A percentile compares a stretch with the other conserved stretches of the same genome.
These are phyloP conservation scores for Phytopythium helicoides DNA, from an alignment of 352 stramenopile genomes.

Conservation along the genomic window DNA sequence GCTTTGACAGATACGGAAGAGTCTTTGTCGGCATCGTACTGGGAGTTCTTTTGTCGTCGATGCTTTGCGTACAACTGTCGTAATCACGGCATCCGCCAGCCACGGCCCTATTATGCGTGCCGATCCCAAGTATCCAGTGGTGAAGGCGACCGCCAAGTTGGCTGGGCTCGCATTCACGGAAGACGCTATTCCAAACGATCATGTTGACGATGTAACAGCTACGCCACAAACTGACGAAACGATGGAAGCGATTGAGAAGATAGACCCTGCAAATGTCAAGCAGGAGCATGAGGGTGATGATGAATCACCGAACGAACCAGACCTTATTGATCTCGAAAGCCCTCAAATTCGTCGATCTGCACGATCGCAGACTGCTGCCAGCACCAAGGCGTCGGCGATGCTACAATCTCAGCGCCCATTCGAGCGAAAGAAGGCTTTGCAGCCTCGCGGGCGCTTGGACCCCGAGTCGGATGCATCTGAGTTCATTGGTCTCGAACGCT, in stretches of 20 bases:
- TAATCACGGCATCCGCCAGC: slow-evolving; percentile 61
- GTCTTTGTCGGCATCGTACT: slow-evolving; percentile 26
- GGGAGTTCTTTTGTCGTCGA: slow-evolving; percentile 68
- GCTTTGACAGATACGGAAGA: background rate
- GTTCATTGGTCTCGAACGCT: slow-evolving; percentile 48
- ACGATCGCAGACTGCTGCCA: slow-evolving; percentile 49
- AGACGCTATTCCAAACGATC: background rate
- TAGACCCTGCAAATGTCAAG: too few relatives aligned
- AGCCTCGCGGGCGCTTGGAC: slow-evolving; percentile 24
- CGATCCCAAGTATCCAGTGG: slow-evolving; percentile 52
- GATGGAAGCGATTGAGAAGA: too few relatives aligned
- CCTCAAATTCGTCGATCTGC: slow-evolving; percentile 27
- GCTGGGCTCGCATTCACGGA: slow-evolving; percentile 15
- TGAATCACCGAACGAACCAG: slow-evolving; percentile 3
- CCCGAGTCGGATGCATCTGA: slow-evolving; percentile 40
- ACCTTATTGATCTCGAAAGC: background rate
- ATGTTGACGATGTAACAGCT: too few relatives aligned
- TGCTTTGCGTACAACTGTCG: slow-evolving; percentile 77
- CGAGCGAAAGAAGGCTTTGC: slow-evolving; percentile 28
- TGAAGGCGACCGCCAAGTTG: slow-evolving; percentile 44
- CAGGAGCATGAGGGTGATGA: background rate
- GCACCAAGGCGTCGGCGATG: slow-evolving; percentile 49
- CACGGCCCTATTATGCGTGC: slow-evolving; percentile 34
- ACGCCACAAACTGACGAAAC: too few relatives aligned
- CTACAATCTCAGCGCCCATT: slow-evolving; percentile 21